phyloP scores from a whole-genome alignment of 2,329 filamentous ascomycete genomes.

The Botrytis pseudocinerea region DNA sequence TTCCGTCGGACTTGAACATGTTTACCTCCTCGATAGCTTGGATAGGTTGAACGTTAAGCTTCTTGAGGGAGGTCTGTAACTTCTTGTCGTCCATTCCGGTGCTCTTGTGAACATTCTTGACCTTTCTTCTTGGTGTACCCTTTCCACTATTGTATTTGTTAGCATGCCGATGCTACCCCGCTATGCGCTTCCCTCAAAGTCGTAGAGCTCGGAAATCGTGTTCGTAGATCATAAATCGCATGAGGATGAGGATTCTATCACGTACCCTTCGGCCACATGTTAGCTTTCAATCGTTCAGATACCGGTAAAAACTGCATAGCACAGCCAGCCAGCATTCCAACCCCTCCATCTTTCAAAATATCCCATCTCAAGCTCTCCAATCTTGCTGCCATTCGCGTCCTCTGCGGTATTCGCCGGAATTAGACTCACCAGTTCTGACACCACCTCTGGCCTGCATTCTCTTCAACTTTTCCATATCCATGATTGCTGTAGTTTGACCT shows the following conservation, averaged over 20 bases:
- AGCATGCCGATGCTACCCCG: conserved; percentile 31
- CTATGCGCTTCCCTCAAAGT: conserved; percentile 18
- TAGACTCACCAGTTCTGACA: conserved; percentile 28
- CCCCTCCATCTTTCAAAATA: background rate
- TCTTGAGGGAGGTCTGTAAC: conserved; percentile 95
- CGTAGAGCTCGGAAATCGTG: background rate
- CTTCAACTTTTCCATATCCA: conserved; percentile 68
- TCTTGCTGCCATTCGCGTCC: background rate
- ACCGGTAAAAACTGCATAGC: background rate
- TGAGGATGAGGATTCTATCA: conserved; percentile 18
- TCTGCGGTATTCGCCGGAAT: background rate
- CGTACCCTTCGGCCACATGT: conserved; percentile 17
- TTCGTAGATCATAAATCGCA: background rate
- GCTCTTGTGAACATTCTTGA: conserved; percentile 95
- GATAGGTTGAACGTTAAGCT: conserved; percentile 99
- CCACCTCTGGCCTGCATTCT: conserved; percentile 61
- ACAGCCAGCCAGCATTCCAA: background rate
- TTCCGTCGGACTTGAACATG: conserved; percentile 99
- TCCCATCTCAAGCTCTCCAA: background rate
- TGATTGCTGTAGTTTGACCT: conserved; percentile 47
- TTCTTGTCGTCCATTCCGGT: conserved; percentile 99
- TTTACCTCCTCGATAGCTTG: conserved; percentile 99
- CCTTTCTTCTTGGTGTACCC: conserved; percentile 95
- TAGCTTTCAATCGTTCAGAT: conserved; percentile 18
- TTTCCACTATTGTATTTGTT: conserved; percentile 66